A percentile compares a stretch with the other conserved stretches of the same genome.
These are phyloP conservation scores for Epichloe amarillans DNA, from an alignment of 2,329 filamentous ascomycete species.

Conservation along the genomic window DNA sequence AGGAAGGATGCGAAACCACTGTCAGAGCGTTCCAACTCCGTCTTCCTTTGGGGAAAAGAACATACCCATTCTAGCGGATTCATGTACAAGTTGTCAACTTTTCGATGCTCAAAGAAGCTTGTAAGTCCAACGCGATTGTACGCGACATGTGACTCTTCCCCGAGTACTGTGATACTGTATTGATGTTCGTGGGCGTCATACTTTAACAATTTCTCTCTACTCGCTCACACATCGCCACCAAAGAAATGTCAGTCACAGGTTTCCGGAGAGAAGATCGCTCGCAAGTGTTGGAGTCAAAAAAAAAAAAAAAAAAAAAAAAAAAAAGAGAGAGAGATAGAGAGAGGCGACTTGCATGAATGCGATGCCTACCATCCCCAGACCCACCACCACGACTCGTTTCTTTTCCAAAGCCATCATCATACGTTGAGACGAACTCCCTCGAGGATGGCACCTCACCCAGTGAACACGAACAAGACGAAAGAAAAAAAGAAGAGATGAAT, in stretches of 20 bases:
- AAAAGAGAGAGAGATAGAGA: too few species aligned
- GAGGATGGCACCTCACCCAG: too few species aligned
- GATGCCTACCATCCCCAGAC: constrained; percentile 83
- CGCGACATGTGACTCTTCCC: constrained; percentile 75
- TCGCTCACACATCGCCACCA: background rate
- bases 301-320: too few species aligned
- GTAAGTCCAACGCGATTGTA: constrained; percentile 88
- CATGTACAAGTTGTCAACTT: constrained; percentile 77
- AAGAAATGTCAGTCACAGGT: background rate
- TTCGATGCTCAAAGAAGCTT: constrained; percentile 75
- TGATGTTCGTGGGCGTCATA: constrained; percentile 62
- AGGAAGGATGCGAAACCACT: background rate
- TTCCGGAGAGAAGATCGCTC: background rate
- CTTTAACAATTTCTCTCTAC: constrained; percentile 78
- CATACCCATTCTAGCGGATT: constrained; percentile 71
- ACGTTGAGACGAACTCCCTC: too few species aligned
- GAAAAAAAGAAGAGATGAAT: background rate
- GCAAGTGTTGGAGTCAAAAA: background rate
- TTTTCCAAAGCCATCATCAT: constrained; percentile 4
- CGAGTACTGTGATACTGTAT: constrained; percentile 74
- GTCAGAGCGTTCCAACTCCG: background rate
- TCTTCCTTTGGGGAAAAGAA: background rate
- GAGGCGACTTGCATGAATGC: constrained; percentile 60
- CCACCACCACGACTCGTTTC: constrained; percentile 69
- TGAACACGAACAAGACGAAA: too few species aligned